Evolutionary conservation across 768 basidiomycete species (phyloP).

Genomic region (Trametes cinnabarina): DNA sequence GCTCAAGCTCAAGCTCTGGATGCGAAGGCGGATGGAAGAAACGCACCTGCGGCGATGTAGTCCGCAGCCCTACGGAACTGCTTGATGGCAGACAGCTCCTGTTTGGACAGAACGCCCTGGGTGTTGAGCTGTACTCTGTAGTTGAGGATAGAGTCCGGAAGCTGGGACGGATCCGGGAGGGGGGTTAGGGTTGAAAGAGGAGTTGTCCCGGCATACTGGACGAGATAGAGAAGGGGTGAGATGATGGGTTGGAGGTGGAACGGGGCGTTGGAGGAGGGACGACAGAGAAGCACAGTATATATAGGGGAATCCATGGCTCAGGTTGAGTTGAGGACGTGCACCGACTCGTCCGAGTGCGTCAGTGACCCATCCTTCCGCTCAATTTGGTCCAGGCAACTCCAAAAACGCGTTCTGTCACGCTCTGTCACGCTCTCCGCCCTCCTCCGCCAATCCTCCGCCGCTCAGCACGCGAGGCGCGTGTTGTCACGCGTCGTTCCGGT

Average conservation of each 20-base stretch:
- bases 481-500: neutral
- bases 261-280: neutral
- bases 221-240: conserved; percentile 1
- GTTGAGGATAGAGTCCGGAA: conserved; percentile 57
- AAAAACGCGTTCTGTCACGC: conserved; percentile 5
- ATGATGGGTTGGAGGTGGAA: neutral
- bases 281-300: neutral
- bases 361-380: neutral
- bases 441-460: neutral
- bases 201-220: conserved; percentile 56
- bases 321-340: neutral
- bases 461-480: neutral
- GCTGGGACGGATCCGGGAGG: conserved; percentile 63
- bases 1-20: neutral
- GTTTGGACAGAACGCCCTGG: conserved; percentile 43
- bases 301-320: neutral
- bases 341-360: conserved; percentile 4
- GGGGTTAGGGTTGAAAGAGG: conserved; percentile 63
- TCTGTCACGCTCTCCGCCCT: neutral
- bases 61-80: conserved; percentile 61
- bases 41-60: conserved; percentile 67
- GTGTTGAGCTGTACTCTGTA: conserved; percentile 48
- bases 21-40: neutral
- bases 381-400: conserved; percentile 2
- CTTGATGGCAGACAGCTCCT: conserved; percentile 52